phyloP scores from a whole-genome alignment of 129 eudicot genomes.

The Flaveria ramosissima region DNA sequence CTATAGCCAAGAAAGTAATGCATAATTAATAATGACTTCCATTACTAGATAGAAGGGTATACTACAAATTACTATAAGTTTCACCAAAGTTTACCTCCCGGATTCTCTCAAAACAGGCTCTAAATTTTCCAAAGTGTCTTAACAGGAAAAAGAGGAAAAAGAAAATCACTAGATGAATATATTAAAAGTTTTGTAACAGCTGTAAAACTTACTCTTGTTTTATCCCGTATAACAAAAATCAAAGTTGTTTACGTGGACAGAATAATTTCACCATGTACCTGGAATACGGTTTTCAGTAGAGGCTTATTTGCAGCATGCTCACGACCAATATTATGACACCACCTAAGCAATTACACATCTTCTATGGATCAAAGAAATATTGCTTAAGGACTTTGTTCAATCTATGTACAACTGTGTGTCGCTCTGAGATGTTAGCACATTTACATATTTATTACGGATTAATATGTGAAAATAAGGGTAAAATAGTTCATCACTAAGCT shows the following conservation, averaged over 20 bases:
- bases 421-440: no score
- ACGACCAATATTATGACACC: slow-evolving; percentile 34
- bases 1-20: slow-evolving; percentile 37
- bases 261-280: slow-evolving; percentile 43
- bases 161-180: neutral
- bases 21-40: neutral
- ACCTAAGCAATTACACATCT: neutral
- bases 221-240: slow-evolving; percentile 67
- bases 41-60: slow-evolving; percentile 11
- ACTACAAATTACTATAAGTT: slow-evolving; percentile 9
- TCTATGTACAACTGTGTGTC: no score
- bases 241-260: slow-evolving; percentile 66
- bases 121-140: slow-evolving; percentile 26
- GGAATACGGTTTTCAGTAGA: slow-evolving; percentile 26
- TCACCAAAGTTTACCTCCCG: slow-evolving; percentile 10
- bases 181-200: neutral
- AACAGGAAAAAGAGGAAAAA: neutral
- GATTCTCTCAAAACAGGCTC: slow-evolving; percentile 30
- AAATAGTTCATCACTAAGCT: no score
- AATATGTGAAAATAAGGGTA: no score
- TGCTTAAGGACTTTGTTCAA: neutral
- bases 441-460: no score
- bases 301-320: slow-evolving; percentile 34
- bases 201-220: slow-evolving; percentile 44
- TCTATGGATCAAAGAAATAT: neutral